Evolutionary conservation across 345 rosid genomes (phyloP).

Genomic region (rapeseed (Brassica napus)): Da-Ae NC_063448.1:16944001-16944500

Average conservation of each 20-base stretch:
- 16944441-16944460: neutral
- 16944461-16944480: neutral
- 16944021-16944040: no score
- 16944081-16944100: no score
- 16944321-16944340: constrained; percentile 4
- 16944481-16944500: no score
- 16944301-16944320: neutral
- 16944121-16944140: no score
- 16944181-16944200: constrained; percentile 5
- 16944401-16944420: neutral
- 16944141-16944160: no score
- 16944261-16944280: neutral
- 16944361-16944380: constrained; percentile 22
- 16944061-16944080: no score
- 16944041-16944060: no score
- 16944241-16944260: no score
- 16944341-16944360: constrained; percentile 19
- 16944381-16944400: neutral
- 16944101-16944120: no score
- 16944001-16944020: no score
- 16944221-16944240: neutral
- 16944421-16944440: constrained; percentile 17
- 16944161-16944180: constrained; percentile 1
- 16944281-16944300: neutral
- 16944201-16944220: neutral